Percentiles rank a stretch among this genome's conserved stretches.
phyloP scores from a whole-genome alignment of 1,139 yeast species.

The Saccharomyces hybrid region DNA sequence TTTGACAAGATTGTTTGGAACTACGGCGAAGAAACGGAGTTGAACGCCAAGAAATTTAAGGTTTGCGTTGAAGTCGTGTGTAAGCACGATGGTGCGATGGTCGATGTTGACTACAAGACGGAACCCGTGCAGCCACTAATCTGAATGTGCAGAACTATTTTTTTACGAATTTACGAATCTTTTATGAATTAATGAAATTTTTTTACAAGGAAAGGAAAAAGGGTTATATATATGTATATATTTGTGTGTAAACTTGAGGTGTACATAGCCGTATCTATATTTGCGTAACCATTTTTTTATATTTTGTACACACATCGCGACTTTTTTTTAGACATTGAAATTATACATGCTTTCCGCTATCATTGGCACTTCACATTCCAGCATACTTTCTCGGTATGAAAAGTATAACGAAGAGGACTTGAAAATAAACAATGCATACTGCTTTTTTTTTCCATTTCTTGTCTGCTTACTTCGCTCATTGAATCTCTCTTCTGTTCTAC shows the following conservation, averaged over 20 bases:
- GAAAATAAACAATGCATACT: too few species aligned
- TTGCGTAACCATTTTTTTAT: too few species aligned
- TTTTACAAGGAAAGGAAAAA: too few species aligned
- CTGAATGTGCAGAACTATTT: background rate
- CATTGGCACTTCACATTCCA: too few species aligned
- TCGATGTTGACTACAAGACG: constrained; percentile 52
- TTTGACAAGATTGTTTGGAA: constrained; percentile 44
- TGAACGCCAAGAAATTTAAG: constrained; percentile 43
- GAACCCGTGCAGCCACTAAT: constrained; percentile 17
- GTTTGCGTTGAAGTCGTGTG: constrained; percentile 51
- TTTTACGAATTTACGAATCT: background rate
- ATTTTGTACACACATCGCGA: too few species aligned
- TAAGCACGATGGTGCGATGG: constrained; percentile 52
- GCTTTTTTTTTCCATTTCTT: too few species aligned
- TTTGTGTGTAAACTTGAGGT: background rate
- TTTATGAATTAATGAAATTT: background rate
- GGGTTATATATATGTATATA: background rate
- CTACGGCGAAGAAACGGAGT: constrained; percentile 43
- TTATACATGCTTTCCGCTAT: too few species aligned
- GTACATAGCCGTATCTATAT: background rate
- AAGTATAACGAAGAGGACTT: too few species aligned
- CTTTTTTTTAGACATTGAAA: too few species aligned
- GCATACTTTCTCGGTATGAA: too few species aligned
- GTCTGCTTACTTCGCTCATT: too few species aligned
- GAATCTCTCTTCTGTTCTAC: too few species aligned